phyloP scores from a whole-genome alignment of 306 rosid species.

The Inga laurina region DNA sequence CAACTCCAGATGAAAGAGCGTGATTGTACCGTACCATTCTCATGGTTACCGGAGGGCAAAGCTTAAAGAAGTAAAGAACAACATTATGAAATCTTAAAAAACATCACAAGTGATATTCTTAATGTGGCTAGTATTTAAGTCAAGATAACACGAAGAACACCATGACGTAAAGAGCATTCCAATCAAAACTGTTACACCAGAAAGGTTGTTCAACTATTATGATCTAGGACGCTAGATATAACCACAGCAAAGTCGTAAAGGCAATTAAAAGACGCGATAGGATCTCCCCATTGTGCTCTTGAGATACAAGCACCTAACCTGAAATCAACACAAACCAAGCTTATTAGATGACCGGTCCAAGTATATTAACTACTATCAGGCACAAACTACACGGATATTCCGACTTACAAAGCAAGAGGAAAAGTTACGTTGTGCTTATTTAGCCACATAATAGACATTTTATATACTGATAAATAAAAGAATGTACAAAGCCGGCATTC shows the following conservation, averaged over 20 bases:
- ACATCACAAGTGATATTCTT: not conserved
- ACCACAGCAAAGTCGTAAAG: not conserved
- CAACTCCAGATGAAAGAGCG: not conserved
- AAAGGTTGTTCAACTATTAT: conserved; percentile 4
- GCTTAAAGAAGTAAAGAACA: not conserved
- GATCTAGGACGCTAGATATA: not conserved
- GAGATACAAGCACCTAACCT: conserved; percentile 34
- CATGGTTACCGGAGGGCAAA: not conserved
- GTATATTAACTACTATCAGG: not conserved
- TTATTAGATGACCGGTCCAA: not conserved
- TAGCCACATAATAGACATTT: not conserved
- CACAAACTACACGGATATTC: not conserved
- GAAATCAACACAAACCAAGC: not conserved
- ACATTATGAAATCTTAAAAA: not conserved
- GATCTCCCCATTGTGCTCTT: conserved; percentile 35
- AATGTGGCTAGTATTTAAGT: not conserved
- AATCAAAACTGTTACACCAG: not conserved
- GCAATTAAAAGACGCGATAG: conserved; percentile 24
- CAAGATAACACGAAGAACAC: not conserved
- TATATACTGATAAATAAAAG: not conserved
- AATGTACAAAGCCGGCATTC: not conserved
- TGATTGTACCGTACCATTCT: too few relatives aligned
- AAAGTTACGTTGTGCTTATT: not conserved
- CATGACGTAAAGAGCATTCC: not conserved
- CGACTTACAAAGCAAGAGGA: not conserved